A percentile compares a stretch with the other conserved stretches of the same genome.
These are phyloP conservation scores for Fusarium aywerte DNA, from an alignment of 2,329 filamentous ascomycete species.

Conservation along the genomic window DNA sequence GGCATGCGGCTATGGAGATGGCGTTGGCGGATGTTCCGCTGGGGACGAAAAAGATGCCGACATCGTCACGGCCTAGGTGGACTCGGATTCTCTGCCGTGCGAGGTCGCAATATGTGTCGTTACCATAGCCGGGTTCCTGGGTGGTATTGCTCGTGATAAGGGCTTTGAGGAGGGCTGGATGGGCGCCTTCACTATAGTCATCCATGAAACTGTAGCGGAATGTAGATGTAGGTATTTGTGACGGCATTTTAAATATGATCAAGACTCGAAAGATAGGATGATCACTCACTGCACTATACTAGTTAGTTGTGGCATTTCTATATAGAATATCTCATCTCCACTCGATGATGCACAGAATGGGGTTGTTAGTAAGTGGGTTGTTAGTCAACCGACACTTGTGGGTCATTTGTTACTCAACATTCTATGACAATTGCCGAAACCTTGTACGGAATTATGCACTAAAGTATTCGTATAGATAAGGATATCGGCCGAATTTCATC, in stretches of 20 bases:
- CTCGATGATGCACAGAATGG: conserved; percentile 28
- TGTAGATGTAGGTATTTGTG: conserved; percentile 28
- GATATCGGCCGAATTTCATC: not conserved
- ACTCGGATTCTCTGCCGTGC: conserved; percentile 56
- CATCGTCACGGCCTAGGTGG: conserved; percentile 53
- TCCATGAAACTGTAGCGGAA: conserved; percentile 59
- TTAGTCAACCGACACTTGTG: conserved; percentile 36
- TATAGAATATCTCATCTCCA: conserved; percentile 31
- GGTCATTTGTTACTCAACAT: conserved; percentile 37
- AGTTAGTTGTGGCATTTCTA: conserved; percentile 20
- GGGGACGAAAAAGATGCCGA: conserved; percentile 62
- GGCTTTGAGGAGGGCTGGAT: conserved; percentile 60
- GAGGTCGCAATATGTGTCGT: conserved; percentile 56
- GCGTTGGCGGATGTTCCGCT: conserved; percentile 64
- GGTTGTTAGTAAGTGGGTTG: conserved; percentile 36
- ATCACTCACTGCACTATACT: not conserved
- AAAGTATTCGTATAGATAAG: not conserved
- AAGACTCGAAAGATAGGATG: not conserved
- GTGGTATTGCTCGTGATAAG: conserved; percentile 57
- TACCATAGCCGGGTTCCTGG: conserved; percentile 60
- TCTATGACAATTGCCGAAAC: conserved; percentile 29
- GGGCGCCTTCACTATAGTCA: conserved; percentile 64
- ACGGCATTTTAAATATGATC: conserved; percentile 30
- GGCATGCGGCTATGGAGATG: conserved; percentile 62
- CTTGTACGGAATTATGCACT: conserved; percentile 4